Evolutionary conservation across 1,139 yeast genomes (phyloP).

Genomic region (Starmera stellimalicola): DNA sequence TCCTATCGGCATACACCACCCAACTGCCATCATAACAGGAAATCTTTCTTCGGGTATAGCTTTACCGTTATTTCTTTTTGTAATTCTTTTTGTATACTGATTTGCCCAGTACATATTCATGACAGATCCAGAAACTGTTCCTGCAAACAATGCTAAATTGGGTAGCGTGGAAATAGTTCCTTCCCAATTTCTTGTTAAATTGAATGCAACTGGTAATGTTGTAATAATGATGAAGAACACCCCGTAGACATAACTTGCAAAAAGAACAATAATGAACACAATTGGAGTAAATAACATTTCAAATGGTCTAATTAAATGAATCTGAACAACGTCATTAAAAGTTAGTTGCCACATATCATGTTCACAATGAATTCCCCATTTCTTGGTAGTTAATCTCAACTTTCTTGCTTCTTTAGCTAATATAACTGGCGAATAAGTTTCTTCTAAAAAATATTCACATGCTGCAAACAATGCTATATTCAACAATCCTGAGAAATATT

Average conservation of each 20-base stretch:
- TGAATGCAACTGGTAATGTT: conserved; percentile 27
- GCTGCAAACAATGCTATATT: conserved; percentile 21
- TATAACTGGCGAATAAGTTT: conserved; percentile 29
- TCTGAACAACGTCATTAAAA: conserved; percentile 26
- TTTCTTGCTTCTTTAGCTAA: conserved; percentile 26
- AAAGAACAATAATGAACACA: conserved; percentile 30
- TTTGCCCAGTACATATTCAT: conserved; percentile 27
- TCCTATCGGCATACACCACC: conserved; percentile 47
- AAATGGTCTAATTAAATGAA: conserved; percentile 34
- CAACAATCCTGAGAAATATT: conserved; percentile 30
- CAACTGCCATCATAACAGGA: conserved; percentile 33
- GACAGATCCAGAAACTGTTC: conserved; percentile 43
- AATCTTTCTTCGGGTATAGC: conserved; percentile 49
- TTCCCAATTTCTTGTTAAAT: conserved; percentile 25
- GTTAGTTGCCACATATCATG: conserved; percentile 34
- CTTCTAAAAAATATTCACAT: conserved; percentile 23
- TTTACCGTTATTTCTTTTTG: conserved; percentile 23
- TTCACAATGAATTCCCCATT: conserved; percentile 27
- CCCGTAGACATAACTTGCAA: conserved; percentile 38
- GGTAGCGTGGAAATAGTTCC: conserved; percentile 44
- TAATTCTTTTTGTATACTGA: conserved; percentile 22
- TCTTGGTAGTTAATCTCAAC: conserved; percentile 26
- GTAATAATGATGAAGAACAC: conserved; percentile 32
- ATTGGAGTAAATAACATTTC: conserved; percentile 36
- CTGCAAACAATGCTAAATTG: conserved; percentile 45